Conservation (phyloP, 2,329 filamentous ascomycete species). For the Aspergillus pseudoglaucus region DNA sequence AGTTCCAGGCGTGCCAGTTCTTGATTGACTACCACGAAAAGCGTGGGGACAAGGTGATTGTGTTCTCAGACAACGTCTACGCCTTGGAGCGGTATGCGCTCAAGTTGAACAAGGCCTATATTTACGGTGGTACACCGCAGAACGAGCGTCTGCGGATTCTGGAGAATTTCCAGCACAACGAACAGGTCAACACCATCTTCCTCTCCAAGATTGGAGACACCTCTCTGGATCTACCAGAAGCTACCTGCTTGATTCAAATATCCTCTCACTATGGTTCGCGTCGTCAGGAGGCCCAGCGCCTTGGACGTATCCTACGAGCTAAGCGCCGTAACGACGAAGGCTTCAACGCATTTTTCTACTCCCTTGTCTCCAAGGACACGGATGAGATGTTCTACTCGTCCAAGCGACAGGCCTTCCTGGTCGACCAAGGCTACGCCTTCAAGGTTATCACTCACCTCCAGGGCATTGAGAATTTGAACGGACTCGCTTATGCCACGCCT, state of each 20-base stretch:
- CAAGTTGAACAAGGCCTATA: conserved; percentile 79
- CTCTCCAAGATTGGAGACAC: conserved; percentile 97
- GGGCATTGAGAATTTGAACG: conserved; percentile 77
- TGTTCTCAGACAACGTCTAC: conserved; percentile 96
- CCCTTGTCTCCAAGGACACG: conserved; percentile 92
- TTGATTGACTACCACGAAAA: conserved; percentile 97
- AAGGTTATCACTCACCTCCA: conserved; percentile 96
- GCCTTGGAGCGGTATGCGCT: conserved; percentile 79
- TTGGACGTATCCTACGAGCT: conserved; percentile 87
- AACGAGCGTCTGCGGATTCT: conserved; percentile 78
- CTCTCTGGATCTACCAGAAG: conserved; percentile 92
- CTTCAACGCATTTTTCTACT: conserved; percentile 99
- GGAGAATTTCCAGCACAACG: conserved; percentile 92
- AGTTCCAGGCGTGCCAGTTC: conserved; percentile 95
- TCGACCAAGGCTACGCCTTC: conserved; percentile 97
- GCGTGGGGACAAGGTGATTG: conserved; percentile 93
- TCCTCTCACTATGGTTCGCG: conserved; percentile 96
- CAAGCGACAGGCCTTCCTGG: conserved; percentile 91
- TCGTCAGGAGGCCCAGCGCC: conserved; percentile 87
- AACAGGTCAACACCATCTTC: conserved; percentile 85
- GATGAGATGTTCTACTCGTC: conserved; percentile 97
- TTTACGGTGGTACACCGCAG: conserved; percentile 83
- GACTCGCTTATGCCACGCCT: conserved; percentile 71
- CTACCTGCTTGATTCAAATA: conserved; percentile 93
- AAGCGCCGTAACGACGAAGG: conserved; percentile 96